Evolutionary conservation across 2,329 filamentous ascomycete genomes (phyloP).

Genomic region (Colletotrichum sp.): DNA sequence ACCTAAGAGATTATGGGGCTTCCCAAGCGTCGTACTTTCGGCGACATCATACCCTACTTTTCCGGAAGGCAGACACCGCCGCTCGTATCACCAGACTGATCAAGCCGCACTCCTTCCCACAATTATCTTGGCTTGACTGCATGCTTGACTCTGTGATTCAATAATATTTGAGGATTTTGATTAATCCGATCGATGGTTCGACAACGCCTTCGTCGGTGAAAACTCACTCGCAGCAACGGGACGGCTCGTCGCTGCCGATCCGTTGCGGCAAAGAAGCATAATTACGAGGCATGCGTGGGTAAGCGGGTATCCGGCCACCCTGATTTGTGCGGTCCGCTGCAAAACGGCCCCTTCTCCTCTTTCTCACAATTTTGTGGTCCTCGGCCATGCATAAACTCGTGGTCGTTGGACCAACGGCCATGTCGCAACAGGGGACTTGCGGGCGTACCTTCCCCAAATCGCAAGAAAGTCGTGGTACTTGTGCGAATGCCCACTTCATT

Average conservation of each 20-base stretch:
- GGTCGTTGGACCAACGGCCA: background rate
- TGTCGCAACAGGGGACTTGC: background rate
- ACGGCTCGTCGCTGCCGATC: background rate
- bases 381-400: background rate
- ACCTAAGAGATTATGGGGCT: background rate
- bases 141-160: background rate
- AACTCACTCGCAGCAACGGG: background rate
- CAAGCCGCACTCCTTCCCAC: background rate
- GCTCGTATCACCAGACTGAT: background rate
- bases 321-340: background rate
- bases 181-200: background rate
- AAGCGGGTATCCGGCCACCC: background rate
- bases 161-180: background rate
- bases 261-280: background rate
- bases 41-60: rapidly evolving
- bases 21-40: rapidly evolving
- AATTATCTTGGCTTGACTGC: background rate
- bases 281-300: background rate
- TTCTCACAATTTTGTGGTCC: background rate
- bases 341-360: background rate
- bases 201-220: rapidly evolving
- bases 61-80: rapidly evolving
- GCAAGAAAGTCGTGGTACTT: background rate
- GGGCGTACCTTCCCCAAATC: background rate
- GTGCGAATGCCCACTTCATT: background rate